Evolutionary conservation across 371 early-diverging fungal species (phyloP).

Genomic region (Saksenaea oblongispora): DNA sequence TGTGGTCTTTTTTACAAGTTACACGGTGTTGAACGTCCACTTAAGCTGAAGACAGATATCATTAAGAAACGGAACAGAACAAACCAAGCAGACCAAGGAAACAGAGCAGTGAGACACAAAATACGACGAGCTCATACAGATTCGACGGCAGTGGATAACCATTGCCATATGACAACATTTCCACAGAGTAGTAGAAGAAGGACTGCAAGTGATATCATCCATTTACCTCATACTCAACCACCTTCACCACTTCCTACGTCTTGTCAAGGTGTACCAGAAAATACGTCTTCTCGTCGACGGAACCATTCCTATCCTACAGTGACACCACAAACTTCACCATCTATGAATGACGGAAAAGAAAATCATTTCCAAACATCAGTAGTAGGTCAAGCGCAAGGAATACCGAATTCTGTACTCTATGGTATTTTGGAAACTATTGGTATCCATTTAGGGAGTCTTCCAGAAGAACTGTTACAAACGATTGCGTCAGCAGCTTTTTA

Average conservation of each 20-base stretch:
- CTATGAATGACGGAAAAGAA: too few relatives aligned
- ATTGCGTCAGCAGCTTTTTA: constrained; percentile 28
- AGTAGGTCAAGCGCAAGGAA: background rate
- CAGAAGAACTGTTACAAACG: constrained; percentile 21
- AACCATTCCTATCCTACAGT: background rate
- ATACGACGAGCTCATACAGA: background rate
- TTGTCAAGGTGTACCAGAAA: too few relatives aligned
- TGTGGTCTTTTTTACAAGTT: constrained; percentile 74
- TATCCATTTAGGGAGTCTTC: constrained; percentile 21
- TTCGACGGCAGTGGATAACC: background rate
- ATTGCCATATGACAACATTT: background rate
- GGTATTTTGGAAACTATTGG: constrained; percentile 23
- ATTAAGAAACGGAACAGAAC: constrained; percentile 80
- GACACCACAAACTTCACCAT: background rate
- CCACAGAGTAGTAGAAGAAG: background rate
- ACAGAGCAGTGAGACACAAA: background rate
- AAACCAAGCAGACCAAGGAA: background rate
- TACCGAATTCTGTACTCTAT: constrained; percentile 23
- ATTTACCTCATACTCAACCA: background rate
- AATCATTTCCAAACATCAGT: background rate
- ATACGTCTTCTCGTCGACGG: background rate
- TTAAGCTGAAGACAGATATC: constrained; percentile 75
- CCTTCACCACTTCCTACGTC: background rate
- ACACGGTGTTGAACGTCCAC: constrained; percentile 81
- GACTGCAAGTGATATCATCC: background rate